Evolutionary conservation across 2,329 filamentous ascomycete species (phyloP).

Genomic region (Apiospora malaysiana): DNA sequence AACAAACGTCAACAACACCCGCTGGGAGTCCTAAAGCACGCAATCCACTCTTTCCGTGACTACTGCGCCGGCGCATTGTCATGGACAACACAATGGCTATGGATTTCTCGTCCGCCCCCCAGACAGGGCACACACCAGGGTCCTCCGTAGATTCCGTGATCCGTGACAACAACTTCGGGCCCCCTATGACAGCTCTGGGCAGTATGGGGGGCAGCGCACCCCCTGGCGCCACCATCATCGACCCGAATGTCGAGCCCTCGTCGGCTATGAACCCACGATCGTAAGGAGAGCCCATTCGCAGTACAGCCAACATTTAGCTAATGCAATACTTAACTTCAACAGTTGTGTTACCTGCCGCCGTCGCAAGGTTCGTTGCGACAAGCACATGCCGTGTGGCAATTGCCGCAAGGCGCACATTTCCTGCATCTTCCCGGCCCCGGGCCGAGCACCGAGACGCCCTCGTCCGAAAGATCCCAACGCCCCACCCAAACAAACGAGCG

Average conservation of each 20-base stretch:
- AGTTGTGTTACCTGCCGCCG: conserved; percentile 55
- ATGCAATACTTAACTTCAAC: not conserved
- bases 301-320: not conserved
- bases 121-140: conserved; percentile 1
- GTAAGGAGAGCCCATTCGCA: conserved; percentile 31
- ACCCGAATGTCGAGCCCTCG: conserved; percentile 39
- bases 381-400: conserved; percentile 77
- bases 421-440: conserved; percentile 77
- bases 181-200: not conserved
- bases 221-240: conserved; percentile 39
- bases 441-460: conserved; percentile 71
- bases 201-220: conserved; percentile 22
- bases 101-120: conserved; percentile 1
- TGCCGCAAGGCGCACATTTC: conserved; percentile 73
- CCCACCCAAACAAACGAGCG: conserved; percentile 61
- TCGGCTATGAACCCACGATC: conserved; percentile 42
- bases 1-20: not conserved
- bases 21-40: not conserved
- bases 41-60: conserved; percentile 15
- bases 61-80: conserved; percentile 17
- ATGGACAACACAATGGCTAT: conserved; percentile 9
- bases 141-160: conserved; percentile 9
- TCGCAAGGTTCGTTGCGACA: conserved; percentile 77
- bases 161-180: not conserved
- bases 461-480: conserved; percentile 70